Conservation (phyloP, 2,329 filamentous ascomycete species). For the Periconia sp. region DNA sequence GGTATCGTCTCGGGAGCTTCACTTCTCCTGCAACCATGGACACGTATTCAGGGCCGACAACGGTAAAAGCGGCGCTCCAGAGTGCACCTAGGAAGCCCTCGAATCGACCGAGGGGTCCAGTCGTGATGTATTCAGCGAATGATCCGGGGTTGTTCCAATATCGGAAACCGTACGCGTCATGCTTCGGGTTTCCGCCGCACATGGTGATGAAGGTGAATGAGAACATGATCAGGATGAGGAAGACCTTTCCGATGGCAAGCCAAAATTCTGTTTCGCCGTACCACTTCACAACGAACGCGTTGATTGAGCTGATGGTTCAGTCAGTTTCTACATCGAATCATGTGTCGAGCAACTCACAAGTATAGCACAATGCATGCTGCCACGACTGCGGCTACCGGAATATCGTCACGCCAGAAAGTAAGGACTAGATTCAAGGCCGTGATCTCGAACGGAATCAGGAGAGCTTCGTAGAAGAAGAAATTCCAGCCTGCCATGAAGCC, state of each 20-base stretch:
- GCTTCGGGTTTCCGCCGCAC: slow-evolving; percentile 49
- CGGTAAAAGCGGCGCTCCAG: slow-evolving; percentile 47
- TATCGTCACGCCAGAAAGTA: slow-evolving; percentile 50
- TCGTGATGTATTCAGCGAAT: slow-evolving; percentile 33
- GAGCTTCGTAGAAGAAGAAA: slow-evolving; percentile 55
- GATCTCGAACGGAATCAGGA: slow-evolving; percentile 58
- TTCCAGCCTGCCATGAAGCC: slow-evolving; percentile 61
- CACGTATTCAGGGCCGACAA: slow-evolving; percentile 53
- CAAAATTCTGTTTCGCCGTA: slow-evolving; percentile 50
- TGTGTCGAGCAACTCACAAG: slow-evolving; percentile 29
- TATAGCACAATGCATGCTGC: slow-evolving; percentile 47
- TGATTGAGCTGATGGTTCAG: slow-evolving; percentile 25
- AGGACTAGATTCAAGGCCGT: slow-evolving; percentile 43
- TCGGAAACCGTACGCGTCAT: slow-evolving; percentile 47
- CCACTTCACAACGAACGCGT: slow-evolving; percentile 46
- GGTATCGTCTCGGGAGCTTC: slow-evolving; percentile 44
- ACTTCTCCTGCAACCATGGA: slow-evolving; percentile 53
- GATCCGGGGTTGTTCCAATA: slow-evolving; percentile 47
- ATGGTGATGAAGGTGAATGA: slow-evolving; percentile 51
- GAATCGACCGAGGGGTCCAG: slow-evolving; percentile 31
- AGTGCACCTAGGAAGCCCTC: slow-evolving; percentile 38
- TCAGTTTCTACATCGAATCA: background rate
- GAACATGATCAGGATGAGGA: slow-evolving; percentile 50
- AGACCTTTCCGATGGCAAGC: slow-evolving; percentile 47
- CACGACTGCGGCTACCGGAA: slow-evolving; percentile 45